Base-by-base conservation (phyloP, 2,329 filamentous ascomycete species). In the Podosphaera aphanis region DNA sequence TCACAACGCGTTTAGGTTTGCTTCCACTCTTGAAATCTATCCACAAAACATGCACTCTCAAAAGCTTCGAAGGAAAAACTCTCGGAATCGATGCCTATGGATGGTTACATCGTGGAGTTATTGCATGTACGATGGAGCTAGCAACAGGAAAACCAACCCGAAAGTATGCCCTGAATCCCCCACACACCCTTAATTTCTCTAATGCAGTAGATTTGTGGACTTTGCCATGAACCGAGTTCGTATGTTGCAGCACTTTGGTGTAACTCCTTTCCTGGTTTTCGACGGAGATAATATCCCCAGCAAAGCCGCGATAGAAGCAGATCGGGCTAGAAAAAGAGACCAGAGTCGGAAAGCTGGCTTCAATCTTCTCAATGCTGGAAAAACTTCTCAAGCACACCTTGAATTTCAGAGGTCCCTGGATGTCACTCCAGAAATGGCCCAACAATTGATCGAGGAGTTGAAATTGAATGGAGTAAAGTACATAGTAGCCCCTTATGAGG, bases 11-110 rank as follows among this genome's bases (percentile, higher is more conserved):
- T 29, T 39, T 11, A 86, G 88, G 90, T 39, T 74, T 98, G 46
- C 71, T 95, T 29, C 84, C 84, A 33, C 70, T 95, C 49, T 75
- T 98, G 49, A 95, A 95, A 64, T 95, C 90, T 40, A 95, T 98
- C 46, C 90, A 98, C 49, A 85, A 82, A 58, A 81, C 82, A 58
- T 81, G 75, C 44, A 81, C 83, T 54, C 69, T 98, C 49, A 92
- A 85, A 60, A 85, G 85, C 57, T 94, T 82, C 61, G 66, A 73
- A 11, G 90, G 88, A 44, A 78, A 93, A 63, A 93, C 81, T 1
- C 71, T 98, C 41, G 92, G 82, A n/a, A 78, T 98, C 31, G 90
- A 98, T 62, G 88, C 82, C 47, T 98, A 98, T 69, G 90, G 88
- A 60, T 98, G 92, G 90, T 76, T 98, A 46, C 90, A 98, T 62